Evolutionary conservation across 2,329 filamentous ascomycete genomes (phyloP), one percentile per base, ranked within the genome.

Genomic region (Aspergillus phoenicis): DNA sequence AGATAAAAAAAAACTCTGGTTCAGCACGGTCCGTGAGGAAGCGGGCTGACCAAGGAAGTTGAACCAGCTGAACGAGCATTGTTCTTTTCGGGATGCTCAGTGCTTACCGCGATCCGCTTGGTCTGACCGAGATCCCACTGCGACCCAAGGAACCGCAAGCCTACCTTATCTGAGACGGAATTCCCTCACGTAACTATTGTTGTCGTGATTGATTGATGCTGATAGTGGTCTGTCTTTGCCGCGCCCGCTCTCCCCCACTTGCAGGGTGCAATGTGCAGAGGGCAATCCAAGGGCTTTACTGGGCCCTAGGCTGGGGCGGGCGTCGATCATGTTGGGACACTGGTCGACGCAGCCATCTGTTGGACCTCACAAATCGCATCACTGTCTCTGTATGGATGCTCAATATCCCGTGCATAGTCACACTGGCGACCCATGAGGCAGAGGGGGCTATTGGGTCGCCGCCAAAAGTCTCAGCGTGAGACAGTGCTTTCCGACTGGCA

Each of bases 401-500:
- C 26, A 30, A 10, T 11, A 33, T 51, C 47, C 47, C 47, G 47
- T 51, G 47, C 47, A 51, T 51, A 51, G 47, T 51, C 47, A 51
- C 47, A 33, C 47, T 30, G 24, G 4, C 47, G 47, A 33, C 47
- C 26, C 47, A 51, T 30, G 47, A 51, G 24, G 47, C 11, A 13
- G 26, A 30, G 26, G 24, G n/a, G 26, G 26, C 47, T 11, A 51
- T 51, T 51, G 47, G 28, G 26, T 51, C 47, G 26, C 47, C 47
- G 47, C 47, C n/a, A 15, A 33, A 51, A 51, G 47, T 51, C 28
- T 51, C 47, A 51, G 24, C n/a, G 47, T 51, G 47, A 51, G 26
- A 51, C 47, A 49, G n/a, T n/a, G 15, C 24, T 22, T 38, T 24
- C 51, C 54, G 36, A 63, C 54, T 58, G 58, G 54, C 45, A 51